These are phyloP conservation scores for Phytophthora agathidicida DNA, from an alignment of 352 stramenopile genomes.

Conservation along the genomic window DNA sequence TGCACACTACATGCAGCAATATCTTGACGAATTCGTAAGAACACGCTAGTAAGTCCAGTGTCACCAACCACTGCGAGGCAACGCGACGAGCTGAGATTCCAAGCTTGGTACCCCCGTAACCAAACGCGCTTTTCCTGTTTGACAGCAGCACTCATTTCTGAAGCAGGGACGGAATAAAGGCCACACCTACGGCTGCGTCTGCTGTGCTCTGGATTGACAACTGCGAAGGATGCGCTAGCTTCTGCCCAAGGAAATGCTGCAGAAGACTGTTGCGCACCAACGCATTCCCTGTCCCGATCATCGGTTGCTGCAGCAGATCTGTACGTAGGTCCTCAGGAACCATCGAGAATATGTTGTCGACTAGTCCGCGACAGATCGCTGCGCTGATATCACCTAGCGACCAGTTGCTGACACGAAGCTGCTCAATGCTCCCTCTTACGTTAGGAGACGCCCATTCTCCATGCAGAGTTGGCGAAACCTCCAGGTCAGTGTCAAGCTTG, in stretches of 20 bases:
- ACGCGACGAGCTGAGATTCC: not conserved
- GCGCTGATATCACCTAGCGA: conserved; percentile 70
- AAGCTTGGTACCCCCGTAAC: not conserved
- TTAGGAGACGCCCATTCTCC: conserved; percentile 54
- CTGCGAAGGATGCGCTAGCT: conserved; percentile 30
- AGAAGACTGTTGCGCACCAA: conserved; percentile 61
- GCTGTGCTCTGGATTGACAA: conserved; percentile 37
- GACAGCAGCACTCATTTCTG: conserved; percentile 19
- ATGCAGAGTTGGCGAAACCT: conserved; percentile 56
- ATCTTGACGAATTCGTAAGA: too few relatives aligned
- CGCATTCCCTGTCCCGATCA: conserved; percentile 68
- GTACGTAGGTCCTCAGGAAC: conserved; percentile 45
- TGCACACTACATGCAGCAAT: too few relatives aligned
- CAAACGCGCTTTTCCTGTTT: not conserved
- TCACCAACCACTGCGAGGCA: not conserved
- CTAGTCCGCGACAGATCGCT: conserved; percentile 58
- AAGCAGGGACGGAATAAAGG: conserved; percentile 38
- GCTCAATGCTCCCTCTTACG: conserved; percentile 43
- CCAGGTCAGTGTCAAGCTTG: conserved; percentile 52
- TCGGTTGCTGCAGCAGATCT: conserved; percentile 38
- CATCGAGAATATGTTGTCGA: conserved; percentile 69
- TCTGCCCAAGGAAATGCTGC: conserved; percentile 46
- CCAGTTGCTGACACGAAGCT: conserved; percentile 54
- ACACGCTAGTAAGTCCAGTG: too few relatives aligned
- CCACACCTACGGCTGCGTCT: conserved; percentile 61